Evolutionary conservation across 306 rosid species (phyloP).

Genomic region (Castanea mollissima): DNA sequence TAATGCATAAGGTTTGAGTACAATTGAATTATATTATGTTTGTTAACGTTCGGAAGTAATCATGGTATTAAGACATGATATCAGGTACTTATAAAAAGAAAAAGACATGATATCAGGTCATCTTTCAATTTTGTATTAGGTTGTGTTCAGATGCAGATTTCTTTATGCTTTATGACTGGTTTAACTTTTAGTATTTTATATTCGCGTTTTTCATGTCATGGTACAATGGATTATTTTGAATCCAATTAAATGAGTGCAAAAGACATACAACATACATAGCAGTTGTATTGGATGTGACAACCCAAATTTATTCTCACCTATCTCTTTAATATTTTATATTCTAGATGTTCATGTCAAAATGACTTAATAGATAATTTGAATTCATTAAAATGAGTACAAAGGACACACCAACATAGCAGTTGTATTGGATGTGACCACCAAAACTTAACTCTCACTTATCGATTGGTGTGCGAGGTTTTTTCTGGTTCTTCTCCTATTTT

Average conservation of each 20-base stretch:
- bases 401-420: background rate
- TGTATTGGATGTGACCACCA: background rate
- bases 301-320: background rate
- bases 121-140: background rate
- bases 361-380: too few relatives aligned
- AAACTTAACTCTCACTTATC: background rate
- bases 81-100: background rate
- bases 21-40: slow-evolving; percentile 6
- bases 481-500: slow-evolving; percentile 4
- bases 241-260: background rate
- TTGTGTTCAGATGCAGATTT: background rate
- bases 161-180: background rate
- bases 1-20: background rate
- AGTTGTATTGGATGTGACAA: background rate
- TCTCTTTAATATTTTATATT: background rate
- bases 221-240: background rate
- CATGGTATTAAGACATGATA: background rate
- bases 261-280: background rate
- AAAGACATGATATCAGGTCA: background rate
- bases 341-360: too few relatives aligned
- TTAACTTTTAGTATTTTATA: background rate
- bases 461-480: slow-evolving; percentile 1
- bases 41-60: background rate
- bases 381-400: background rate
- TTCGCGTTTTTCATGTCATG: too few relatives aligned